phyloP scores from a whole-genome alignment of 1,139 yeast species.

The Schizosaccharomyces versatilis region DNA sequence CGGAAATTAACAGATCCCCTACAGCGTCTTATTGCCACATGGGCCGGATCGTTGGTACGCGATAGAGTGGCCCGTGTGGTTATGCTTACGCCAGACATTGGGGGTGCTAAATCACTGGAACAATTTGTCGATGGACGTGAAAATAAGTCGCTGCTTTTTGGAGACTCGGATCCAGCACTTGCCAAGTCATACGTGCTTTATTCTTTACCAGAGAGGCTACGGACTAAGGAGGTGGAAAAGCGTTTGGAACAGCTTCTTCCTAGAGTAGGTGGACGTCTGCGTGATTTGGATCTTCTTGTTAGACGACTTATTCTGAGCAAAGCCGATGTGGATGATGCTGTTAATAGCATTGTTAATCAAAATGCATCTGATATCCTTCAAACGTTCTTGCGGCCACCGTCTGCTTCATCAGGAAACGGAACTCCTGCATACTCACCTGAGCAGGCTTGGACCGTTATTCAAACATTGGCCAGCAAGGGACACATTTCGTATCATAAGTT shows the following conservation, averaged over 20 bases:
- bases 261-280: slow-evolving; percentile 69
- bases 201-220: slow-evolving; percentile 23
- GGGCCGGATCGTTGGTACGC: slow-evolving; percentile 63
- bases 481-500: slow-evolving; percentile 31
- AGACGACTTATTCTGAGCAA: slow-evolving; percentile 80
- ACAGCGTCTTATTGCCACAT: slow-evolving; percentile 49
- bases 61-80: slow-evolving; percentile 76
- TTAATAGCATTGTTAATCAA: slow-evolving; percentile 57
- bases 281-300: slow-evolving; percentile 74
- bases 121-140: slow-evolving; percentile 55
- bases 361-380: slow-evolving; percentile 77
- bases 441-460: slow-evolving; percentile 75
- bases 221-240: slow-evolving; percentile 17
- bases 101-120: neutral
- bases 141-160: slow-evolving; percentile 47
- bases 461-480: slow-evolving; percentile 30
- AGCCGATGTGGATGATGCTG: slow-evolving; percentile 41
- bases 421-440: slow-evolving; percentile 43
- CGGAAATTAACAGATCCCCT: slow-evolving; percentile 14
- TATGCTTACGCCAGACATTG: slow-evolving; percentile 59
- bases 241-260: slow-evolving; percentile 22
- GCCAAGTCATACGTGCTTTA: slow-evolving; percentile 50
- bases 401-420: slow-evolving; percentile 1
- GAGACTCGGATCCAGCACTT: slow-evolving; percentile 58
- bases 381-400: slow-evolving; percentile 28